Base-by-base conservation (phyloP, 441 rosid genomes). In the Gossypium armourianum region DNA sequence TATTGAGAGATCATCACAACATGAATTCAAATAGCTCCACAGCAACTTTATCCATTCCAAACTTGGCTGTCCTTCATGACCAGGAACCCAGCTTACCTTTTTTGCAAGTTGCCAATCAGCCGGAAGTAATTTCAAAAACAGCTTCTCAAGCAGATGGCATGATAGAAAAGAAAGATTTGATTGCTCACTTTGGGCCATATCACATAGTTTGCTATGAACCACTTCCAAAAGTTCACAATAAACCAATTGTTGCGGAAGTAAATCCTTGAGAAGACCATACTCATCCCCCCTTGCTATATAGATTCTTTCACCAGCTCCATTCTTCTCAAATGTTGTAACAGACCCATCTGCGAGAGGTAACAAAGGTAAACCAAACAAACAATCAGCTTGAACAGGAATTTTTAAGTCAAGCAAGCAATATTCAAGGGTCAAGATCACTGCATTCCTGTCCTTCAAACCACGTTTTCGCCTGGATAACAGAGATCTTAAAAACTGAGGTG, bases 321-420 rank as follows among this genome's bases (percentile, higher is more conserved):
- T 85, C 86, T 88, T 90, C 78, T 79, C 92, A 81, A 94, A 87
- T 53, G 78, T 74, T 58, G 94, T 78, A 81, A 89, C 89, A 73
- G 94, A 90, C 84, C 94, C 96, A 87, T 92, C 84, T 20, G 93
- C 90, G 69, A 94, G 96, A 61, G 97, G 97, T 80, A 94, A 77
- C 85, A 94, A 77, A 71, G 93, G 86, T 83, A 94, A 82, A 78
- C 97, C 97, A 79, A 80, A 86, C 78, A 94, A 77, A 78, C 68
- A 70, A 66, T 85, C 87, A 60, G 78, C 79, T 62, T 63, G 80
- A 81, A 73, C 75, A 21, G 92, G 88, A 80, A 75, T 75, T 72
- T 77, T 65, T 58, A 84, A 81, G 84, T 92, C 99, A 87, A 86
- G 84, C 70, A 94, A 85, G 83, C 99, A 94, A 82, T 94, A 94